Conservation (phyloP, 352 stramenopile genomes). For the Sclerospora graminicola region DNA sequence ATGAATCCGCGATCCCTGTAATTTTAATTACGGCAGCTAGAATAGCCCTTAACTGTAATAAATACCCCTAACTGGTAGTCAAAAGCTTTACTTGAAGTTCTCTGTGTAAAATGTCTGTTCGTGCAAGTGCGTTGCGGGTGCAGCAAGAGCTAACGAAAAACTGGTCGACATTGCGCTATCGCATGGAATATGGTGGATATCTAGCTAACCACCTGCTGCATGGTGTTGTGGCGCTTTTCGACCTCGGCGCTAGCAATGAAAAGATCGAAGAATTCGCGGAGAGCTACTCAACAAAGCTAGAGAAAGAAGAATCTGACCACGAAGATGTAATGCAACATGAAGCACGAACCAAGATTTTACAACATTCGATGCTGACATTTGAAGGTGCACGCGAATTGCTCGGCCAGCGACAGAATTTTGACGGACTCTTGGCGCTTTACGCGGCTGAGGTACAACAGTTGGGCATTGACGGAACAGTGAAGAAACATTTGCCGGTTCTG, state of each 20-base stretch:
- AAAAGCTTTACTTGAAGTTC: no score
- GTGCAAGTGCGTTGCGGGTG: conserved; percentile 3
- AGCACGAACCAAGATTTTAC: conserved; percentile 1
- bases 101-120: conserved; percentile 1
- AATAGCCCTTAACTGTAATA: no score
- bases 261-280: conserved; percentile 21
- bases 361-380: conserved; percentile 14
- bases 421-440: conserved; percentile 22
- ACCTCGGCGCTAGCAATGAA: conserved; percentile 18
- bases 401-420: conserved; percentile 26
- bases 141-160: conserved; percentile 12
- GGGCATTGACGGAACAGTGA: conserved; percentile 20
- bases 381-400: conserved; percentile 11
- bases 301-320: conserved; percentile 7
- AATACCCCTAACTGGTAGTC: no score
- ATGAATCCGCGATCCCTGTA: no score
- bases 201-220: conserved; percentile 29
- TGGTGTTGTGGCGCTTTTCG: conserved; percentile 22
- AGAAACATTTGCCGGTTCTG: conserved; percentile 25
- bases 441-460: conserved; percentile 14
- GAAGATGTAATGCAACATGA: conserved; percentile 12
- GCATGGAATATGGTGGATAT: conserved; percentile 26
- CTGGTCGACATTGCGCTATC: conserved; percentile 23
- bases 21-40: no score
- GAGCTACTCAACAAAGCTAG: conserved; percentile 20